A percentile compares a stretch with the other conserved stretches of the same genome.
These are phyloP conservation scores for Irineochytrium annulatum DNA, from an alignment of 192 early-diverging fungal species.

Conservation along the genomic window DNA sequence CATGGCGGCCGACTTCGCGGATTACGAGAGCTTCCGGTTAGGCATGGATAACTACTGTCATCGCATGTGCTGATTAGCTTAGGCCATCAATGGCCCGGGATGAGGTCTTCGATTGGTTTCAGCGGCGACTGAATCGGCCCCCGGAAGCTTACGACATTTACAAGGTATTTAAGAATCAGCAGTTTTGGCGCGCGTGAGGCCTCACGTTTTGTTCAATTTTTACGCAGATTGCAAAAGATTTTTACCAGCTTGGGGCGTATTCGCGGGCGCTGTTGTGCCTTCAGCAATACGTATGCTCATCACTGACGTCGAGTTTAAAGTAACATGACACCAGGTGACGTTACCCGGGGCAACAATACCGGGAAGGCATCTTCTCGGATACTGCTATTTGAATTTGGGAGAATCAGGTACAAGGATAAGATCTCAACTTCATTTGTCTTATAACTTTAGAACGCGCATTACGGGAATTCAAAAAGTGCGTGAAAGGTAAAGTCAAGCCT, in stretches of 20 bases:
- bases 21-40: conserved; percentile 33
- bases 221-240: conserved; percentile 51
- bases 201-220: conserved; percentile 5
- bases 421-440: not conserved
- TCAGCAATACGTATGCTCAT: conserved; percentile 45
- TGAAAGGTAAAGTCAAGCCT: conserved; percentile 35
- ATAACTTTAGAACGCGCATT: conserved; percentile 35
- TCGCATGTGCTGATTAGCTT: not conserved
- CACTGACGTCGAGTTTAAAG: conserved; percentile 3
- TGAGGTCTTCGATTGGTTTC: conserved; percentile 52
- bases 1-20: conserved; percentile 29
- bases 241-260: conserved; percentile 58
- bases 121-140: conserved; percentile 38
- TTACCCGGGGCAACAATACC: conserved; percentile 43
- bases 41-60: not conserved
- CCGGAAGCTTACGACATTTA: conserved; percentile 52
- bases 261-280: conserved; percentile 52
- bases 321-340: conserved; percentile 40
- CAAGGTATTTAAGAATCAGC: conserved; percentile 26
- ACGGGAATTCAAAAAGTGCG: conserved; percentile 57
- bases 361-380: conserved; percentile 55
- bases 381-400: conserved; percentile 53
- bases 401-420: conserved; percentile 21
- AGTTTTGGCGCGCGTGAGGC: not conserved
- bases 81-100: conserved; percentile 43